phyloP scores from a whole-genome alignment of 1,139 yeast genomes.

The Magnusiomyces tetraspermus region DNA sequence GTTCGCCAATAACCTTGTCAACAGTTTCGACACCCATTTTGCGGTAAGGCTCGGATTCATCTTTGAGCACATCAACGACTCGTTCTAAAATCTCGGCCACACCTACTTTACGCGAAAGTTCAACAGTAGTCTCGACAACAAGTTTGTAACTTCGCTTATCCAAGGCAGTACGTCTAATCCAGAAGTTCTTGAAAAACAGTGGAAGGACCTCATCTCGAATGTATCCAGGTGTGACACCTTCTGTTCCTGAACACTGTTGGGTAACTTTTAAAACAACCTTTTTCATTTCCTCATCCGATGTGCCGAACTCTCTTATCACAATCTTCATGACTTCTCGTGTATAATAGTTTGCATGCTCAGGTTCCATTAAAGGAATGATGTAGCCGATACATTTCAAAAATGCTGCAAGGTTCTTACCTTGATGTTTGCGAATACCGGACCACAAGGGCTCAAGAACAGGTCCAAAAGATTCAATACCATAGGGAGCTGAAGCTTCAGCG shows the following conservation, averaged over 20 bases:
- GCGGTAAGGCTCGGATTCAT: constrained; percentile 73
- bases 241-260: constrained; percentile 48
- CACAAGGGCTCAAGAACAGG: constrained; percentile 64
- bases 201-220: constrained; percentile 46
- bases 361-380: constrained; percentile 77
- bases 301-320: constrained; percentile 59
- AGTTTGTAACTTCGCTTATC: constrained; percentile 46
- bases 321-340: constrained; percentile 63
- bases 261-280: constrained; percentile 56
- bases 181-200: constrained; percentile 61
- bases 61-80: constrained; percentile 55
- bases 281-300: constrained; percentile 89
- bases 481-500: constrained; percentile 83
- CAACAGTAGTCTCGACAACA: constrained; percentile 67
- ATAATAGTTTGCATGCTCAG: constrained; percentile 71
- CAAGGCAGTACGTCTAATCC: constrained; percentile 47
- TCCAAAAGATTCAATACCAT: constrained; percentile 85
- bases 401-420: constrained; percentile 72
- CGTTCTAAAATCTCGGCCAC: constrained; percentile 50
- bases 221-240: constrained; percentile 41
- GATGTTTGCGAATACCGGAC: constrained; percentile 65
- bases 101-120: constrained; percentile 61
- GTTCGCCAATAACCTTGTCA: constrained; percentile 38
- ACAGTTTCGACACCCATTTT: constrained; percentile 71
- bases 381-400: constrained; percentile 73